Percentiles rank a stretch among this genome's conserved stretches.
These are phyloP conservation scores for Atkinsonella hypoxylon DNA, from an alignment of 2,329 filamentous ascomycete genomes.

Conservation along the genomic window DNA sequence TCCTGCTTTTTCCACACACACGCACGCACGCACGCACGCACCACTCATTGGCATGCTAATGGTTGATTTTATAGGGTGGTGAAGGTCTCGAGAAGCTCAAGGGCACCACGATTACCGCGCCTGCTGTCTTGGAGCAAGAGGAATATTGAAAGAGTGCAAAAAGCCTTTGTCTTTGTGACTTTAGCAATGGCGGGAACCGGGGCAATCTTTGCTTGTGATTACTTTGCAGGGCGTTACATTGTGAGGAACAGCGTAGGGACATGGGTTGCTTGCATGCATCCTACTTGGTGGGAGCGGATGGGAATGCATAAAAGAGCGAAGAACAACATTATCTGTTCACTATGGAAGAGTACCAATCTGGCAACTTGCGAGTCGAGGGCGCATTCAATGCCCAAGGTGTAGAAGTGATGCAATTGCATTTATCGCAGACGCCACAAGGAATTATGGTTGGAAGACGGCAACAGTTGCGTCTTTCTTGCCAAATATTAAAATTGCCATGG, in stretches of 20 bases:
- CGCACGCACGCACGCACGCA: not conserved
- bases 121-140: slow-evolving; percentile 38
- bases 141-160: slow-evolving; percentile 9
- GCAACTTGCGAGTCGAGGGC: too few relatives aligned
- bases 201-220: not conserved
- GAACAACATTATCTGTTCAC: too few relatives aligned
- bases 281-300: not conserved
- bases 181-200: not conserved
- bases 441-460: too few relatives aligned
- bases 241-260: slow-evolving; percentile 1
- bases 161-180: not conserved
- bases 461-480: too few relatives aligned
- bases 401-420: too few relatives aligned
- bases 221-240: slow-evolving; percentile 1
- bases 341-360: too few relatives aligned
- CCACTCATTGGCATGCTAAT: slow-evolving; percentile 2
- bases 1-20: slow-evolving; percentile 17
- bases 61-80: slow-evolving; percentile 34
- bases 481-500: not conserved
- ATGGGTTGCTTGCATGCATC: not conserved
- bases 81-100: slow-evolving; percentile 48
- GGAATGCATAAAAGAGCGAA: not conserved
- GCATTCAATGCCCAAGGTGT: too few relatives aligned
- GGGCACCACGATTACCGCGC: slow-evolving; percentile 40
- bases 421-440: too few relatives aligned